A percentile compares a stretch with the other conserved stretches of the same genome.
Evolutionary conservation across 1,139 yeast genomes (phyloP).

Genomic region (Blastobotrys elegans): DNA sequence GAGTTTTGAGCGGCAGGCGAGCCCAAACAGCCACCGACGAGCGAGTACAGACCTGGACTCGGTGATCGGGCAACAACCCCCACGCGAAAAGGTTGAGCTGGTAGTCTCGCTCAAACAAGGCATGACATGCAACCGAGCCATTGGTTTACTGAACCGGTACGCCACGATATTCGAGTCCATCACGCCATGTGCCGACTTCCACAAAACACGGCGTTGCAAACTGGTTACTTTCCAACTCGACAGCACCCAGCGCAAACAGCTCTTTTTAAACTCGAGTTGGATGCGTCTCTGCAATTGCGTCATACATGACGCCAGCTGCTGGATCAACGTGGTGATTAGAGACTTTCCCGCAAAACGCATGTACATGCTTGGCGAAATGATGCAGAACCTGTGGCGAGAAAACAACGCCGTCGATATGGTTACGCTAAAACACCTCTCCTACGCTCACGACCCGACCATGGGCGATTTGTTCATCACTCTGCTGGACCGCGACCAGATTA

Average conservation of each 20-base stretch:
- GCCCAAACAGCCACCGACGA: neutral
- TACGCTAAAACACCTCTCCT: neutral
- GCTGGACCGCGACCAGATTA: neutral
- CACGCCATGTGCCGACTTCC: neutral
- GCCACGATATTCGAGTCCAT: neutral
- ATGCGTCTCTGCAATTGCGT: neutral
- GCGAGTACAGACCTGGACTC: neutral
- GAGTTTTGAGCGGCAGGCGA: neutral
- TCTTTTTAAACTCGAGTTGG: neutral
- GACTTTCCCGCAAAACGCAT: neutral
- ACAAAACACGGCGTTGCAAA: neutral
- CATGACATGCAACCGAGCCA: neutral
- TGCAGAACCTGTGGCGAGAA: neutral
- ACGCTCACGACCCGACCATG: neutral
- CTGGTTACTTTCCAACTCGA: neutral
- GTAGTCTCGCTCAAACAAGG: neutral
- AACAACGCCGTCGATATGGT: slow-evolving; percentile 1
- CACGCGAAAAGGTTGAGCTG: neutral
- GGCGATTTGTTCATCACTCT: neutral
- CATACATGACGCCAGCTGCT: neutral
- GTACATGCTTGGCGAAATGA: neutral
- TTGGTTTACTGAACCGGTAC: neutral
- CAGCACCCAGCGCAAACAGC: neutral
- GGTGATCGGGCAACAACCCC: no score
- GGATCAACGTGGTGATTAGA: neutral